Evolutionary conservation across 345 rosid species (phyloP).

Genomic region (Pugionium cornutum): DNA sequence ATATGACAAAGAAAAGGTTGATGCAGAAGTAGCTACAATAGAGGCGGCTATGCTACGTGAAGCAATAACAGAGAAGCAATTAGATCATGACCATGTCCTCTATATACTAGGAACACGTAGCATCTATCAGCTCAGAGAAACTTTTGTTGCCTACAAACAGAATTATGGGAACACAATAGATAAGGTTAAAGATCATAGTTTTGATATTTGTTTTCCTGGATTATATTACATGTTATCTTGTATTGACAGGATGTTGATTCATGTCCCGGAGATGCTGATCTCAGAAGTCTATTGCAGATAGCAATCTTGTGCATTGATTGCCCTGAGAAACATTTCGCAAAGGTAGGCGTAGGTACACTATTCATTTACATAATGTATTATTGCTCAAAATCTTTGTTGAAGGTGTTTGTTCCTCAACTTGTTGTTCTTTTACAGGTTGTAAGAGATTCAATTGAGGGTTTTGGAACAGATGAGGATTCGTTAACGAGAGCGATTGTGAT

Average conservation of each 20-base stretch:
- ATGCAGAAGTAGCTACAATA: slow-evolving; percentile 52
- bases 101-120: slow-evolving; percentile 71
- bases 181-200: slow-evolving; percentile 51
- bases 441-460: slow-evolving; percentile 53
- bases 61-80: slow-evolving; percentile 56
- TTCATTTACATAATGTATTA: too few species aligned
- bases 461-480: slow-evolving; percentile 89
- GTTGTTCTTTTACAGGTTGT: slow-evolving; percentile 48
- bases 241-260: slow-evolving; percentile 57
- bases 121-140: slow-evolving; percentile 66
- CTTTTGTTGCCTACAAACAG: slow-evolving; percentile 62
- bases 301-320: slow-evolving; percentile 57
- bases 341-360: slow-evolving; percentile 35
- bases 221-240: not conserved
- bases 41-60: slow-evolving; percentile 68
- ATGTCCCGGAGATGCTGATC: slow-evolving; percentile 52
- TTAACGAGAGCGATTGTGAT: slow-evolving; percentile 72
- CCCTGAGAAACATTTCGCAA: slow-evolving; percentile 87
- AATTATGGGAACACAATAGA: slow-evolving; percentile 54
- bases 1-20: slow-evolving; percentile 63
- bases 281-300: slow-evolving; percentile 53
- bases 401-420: not conserved
- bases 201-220: not conserved
- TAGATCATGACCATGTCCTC: slow-evolving; percentile 63
- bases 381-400: not conserved